Evolutionary conservation across 139 green algal genomes (phyloP).

Genomic region (Klebsormidium nitens): DNA sequence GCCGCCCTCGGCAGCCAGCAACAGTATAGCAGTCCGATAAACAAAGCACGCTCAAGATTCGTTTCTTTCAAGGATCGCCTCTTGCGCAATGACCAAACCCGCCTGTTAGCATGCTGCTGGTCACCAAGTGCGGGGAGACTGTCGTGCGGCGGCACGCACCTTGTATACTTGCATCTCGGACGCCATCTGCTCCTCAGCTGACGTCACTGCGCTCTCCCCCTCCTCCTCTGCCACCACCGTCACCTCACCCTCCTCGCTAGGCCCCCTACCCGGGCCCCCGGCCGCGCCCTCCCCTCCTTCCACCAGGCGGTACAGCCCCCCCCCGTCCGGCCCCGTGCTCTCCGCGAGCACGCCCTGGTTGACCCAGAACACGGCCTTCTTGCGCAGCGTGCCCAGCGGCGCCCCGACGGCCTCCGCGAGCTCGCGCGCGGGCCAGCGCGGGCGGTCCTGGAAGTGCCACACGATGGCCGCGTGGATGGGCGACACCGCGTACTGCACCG

Average conservation of each 20-base stretch:
- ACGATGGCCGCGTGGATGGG: conserved; percentile 74
- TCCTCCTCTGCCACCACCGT: conserved; percentile 32
- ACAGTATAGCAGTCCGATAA: no score
- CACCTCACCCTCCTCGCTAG: background rate
- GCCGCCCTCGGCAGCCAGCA: conserved; percentile 4
- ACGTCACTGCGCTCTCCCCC: conserved; percentile 17
- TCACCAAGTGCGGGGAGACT: no score
- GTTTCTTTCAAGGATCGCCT: no score
- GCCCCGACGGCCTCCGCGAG: conserved; percentile 56
- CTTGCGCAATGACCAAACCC: no score
- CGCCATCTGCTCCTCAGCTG: conserved; percentile 10
- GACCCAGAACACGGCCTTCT: conserved; percentile 77
- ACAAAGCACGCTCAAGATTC: no score
- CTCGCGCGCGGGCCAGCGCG: conserved; percentile 39
- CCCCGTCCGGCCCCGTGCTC: background rate
- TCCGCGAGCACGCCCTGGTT: conserved; percentile 70
- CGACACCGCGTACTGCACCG: conserved; percentile 49
- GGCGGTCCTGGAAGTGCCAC: conserved; percentile 54
- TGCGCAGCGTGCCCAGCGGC: conserved; percentile 46
- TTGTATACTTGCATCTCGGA: conserved; percentile 43
- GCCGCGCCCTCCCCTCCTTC: conserved; percentile 5
- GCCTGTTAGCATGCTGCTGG: no score
- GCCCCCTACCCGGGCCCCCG: background rate
- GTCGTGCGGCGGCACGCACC: background rate
- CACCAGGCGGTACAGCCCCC: conserved; percentile 2